Percentiles rank a stretch among this genome's conserved stretches.
phyloP scores from a whole-genome alignment of 2,329 filamentous ascomycete genomes.

The Ophiosphaerella herpotricha region DNA sequence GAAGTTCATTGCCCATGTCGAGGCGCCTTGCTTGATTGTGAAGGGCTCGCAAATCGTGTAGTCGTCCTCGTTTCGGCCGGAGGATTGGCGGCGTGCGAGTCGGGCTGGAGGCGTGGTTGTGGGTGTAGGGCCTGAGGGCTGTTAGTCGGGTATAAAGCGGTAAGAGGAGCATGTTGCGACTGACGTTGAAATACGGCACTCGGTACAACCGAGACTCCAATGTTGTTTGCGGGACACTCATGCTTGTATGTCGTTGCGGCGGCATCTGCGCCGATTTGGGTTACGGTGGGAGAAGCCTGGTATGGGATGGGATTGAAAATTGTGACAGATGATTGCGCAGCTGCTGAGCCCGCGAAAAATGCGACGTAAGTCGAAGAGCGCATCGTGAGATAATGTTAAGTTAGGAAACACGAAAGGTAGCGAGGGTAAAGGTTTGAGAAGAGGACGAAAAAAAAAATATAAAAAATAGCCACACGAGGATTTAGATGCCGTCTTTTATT shows the following conservation, averaged over 20 bases:
- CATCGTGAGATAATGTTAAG: constrained; percentile 13
- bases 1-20: constrained; percentile 23
- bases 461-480: no score
- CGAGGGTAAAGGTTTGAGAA: no score
- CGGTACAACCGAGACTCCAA: constrained; percentile 16
- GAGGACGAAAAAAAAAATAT: no score
- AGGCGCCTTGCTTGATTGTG: constrained; percentile 30
- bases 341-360: constrained; percentile 21
- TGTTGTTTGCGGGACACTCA: constrained; percentile 13
- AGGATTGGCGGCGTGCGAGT: neutral
- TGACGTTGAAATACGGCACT: constrained; percentile 1
- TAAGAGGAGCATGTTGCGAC: neutral
- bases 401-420: neutral
- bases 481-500: no score
- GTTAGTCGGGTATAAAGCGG: neutral
- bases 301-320: constrained; percentile 19
- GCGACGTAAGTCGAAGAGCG: constrained; percentile 19
- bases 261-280: constrained; percentile 23
- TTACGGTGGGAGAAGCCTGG: constrained; percentile 16
- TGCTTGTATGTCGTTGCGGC: constrained; percentile 29
- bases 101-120: constrained; percentile 1
- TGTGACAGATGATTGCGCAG: constrained; percentile 23
- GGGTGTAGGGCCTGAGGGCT: constrained; percentile 3
- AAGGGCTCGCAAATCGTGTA: constrained; percentile 22
- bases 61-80: constrained; percentile 9